Evolutionary conservation across 306 rosid genomes (phyloP), one percentile per base, ranked within the genome.

Genomic region (Medicago arabica): DNA sequence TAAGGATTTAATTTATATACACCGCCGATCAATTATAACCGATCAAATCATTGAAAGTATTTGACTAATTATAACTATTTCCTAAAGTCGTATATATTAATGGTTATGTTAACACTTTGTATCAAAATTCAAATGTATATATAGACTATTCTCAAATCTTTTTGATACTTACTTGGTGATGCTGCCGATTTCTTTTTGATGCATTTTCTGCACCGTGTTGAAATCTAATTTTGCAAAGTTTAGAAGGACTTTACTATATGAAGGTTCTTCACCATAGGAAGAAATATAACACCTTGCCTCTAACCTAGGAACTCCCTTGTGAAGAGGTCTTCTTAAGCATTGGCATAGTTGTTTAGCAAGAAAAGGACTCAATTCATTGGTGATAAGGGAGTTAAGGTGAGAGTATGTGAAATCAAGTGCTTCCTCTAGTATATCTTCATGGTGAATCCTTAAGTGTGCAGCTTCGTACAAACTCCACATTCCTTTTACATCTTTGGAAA

Each of bases 391-490:
- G 16, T 69, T 62, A 51, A 75, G 81, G 15, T 19, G 73, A 43
- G 17, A 36, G 17, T 14, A 38, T 25, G 74, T 8, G 73, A 83
- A 85, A 41, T 23, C 76, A 67, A 60, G 17, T 12, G 87, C 91
- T 68, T 89, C 85, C 0, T 85, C 89, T 0, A 85, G 57, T 43
- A 85, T 62, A 8, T 74, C 77, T 69, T 89, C 89, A 14, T 81
- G 84, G 0, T 73, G 80, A 9, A 63, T 28, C 61, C 80, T 78
- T 2, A 85, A 38, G 38, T 85, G 80, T 3, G 87, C 2, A 0
- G 91, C 94, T 78, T 89, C 89, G 28, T 81, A 87, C 51, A 87
- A 75, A 74, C 73, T 86, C 59, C 84, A 74, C 50, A 89, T 17
- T 21, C 89, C 89, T 2, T 73, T 7, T 16, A 58, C 75, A 59